Conservation (phyloP, 78 protist species). For the Dictyostelium intermedium region DNA sequence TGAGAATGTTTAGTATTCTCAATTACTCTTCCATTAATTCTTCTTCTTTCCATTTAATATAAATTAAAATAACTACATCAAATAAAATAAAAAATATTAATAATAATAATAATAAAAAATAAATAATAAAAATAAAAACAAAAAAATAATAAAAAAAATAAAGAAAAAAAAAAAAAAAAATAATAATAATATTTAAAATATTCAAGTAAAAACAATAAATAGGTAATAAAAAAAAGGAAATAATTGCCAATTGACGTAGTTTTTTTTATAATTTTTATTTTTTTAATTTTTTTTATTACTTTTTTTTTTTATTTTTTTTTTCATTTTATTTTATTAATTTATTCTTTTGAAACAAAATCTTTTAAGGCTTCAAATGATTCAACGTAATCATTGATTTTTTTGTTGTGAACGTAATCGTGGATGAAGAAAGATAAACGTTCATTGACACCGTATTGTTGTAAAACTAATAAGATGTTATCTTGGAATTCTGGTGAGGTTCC, state of each 20-base stretch:
- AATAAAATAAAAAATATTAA: neutral
- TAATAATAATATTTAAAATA: too few species aligned
- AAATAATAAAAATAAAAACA: too few species aligned
- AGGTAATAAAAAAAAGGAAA: neutral
- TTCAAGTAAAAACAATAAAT: neutral
- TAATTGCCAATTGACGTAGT: neutral
- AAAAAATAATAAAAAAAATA: too few species aligned
- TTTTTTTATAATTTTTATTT: neutral
- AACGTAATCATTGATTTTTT: slow-evolving; percentile 47
- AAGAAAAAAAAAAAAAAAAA: too few species aligned
- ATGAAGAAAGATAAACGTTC: slow-evolving; percentile 64
- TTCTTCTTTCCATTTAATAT: neutral
- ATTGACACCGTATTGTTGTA: slow-evolving; percentile 67
- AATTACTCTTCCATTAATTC: neutral
- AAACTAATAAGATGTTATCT: slow-evolving; percentile 50
- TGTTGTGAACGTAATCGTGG: slow-evolving; percentile 68
- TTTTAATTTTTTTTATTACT: neutral
- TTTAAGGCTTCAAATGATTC: slow-evolving; percentile 64
- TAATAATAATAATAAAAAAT: too few species aligned
- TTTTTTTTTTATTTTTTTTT: neutral
- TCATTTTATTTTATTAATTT: neutral
- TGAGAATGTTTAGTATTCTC: too few species aligned
- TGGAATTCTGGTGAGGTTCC: slow-evolving; percentile 68
- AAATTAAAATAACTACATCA: neutral
- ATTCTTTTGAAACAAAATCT: slow-evolving; percentile 28